Base-by-base conservation (phyloP, 1,284 basidiomycete genomes). In the Ustilago trichophora region DNA sequence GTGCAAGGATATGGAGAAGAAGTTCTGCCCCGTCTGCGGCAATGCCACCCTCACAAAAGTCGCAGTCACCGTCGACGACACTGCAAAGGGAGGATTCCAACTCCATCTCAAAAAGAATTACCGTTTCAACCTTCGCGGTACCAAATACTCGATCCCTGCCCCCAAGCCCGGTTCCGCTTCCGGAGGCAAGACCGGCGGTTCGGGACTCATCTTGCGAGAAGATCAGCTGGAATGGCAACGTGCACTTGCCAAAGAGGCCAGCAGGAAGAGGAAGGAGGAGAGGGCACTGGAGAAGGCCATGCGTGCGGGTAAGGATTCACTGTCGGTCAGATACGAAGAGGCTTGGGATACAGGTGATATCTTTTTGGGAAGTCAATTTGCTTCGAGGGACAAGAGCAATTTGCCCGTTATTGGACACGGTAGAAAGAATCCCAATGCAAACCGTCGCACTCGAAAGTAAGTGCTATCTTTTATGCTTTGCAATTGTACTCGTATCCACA, bases 11-110 rank as follows among this genome's bases (percentile, higher is more conserved):
- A 85, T 88, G 27, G 90, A 91, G 16, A 93, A 93, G 82, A 93
- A 93, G 76, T 99, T 98, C 85, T 99, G 96, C 81, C 95, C 96
- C 1, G 91, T 92, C 9, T 99, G 96, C 82, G 96, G 96, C 34
- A 95, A 94, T 76, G 87, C 93, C 0, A 91, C 96, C 0, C 86
- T 99, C 24, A 84, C 97, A 46, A 90, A 95, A 59, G 90, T 92
- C 3, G 94, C 93, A 3, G 92, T 98, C 33, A 92, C 93, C 1
- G 57, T 70, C 45, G 57, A 65, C 46, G 65, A 68, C 41, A 71
- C 73, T 1, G 44, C 66, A 13, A 62, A 56, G n/a, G 71, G 54
- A 2, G 71, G 74, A 1, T 45, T 79, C 35, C 66, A 78, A 26
- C 50, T 81, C 13, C 78, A 80, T 48, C 69, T 81, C 47, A 79